Base-by-base conservation (phyloP, 2,329 filamentous ascomycete genomes). In the Epichloe gansuensis region DNA sequence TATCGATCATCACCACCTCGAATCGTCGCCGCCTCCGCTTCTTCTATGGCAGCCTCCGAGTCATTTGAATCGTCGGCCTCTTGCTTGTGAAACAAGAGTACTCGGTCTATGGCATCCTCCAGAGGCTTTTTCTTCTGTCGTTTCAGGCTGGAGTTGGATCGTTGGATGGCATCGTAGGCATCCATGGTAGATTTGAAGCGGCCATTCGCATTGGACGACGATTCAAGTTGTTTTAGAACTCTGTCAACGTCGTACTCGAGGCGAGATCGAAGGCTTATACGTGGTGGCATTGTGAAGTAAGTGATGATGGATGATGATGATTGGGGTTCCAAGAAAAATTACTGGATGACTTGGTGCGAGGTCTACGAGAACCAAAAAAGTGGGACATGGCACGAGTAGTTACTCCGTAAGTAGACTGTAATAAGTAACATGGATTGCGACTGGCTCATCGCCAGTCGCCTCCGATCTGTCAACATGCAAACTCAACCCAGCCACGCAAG, bases 61-160 rank as follows among this genome's bases (percentile, higher is more conserved):
- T 79, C 77, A 48, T 75, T 75, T 34, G 75, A 72, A 4, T 77
- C 78, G 25, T 78, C 76, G 13, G 73, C 67, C 55, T 83, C 78
- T 58, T 88, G 81, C 58, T 83, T 85, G 5, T 91, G 73, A 17
- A 89, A 81, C 7, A 83, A 79, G 15, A 96, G 71, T 0, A 91
- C 88, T 7, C 88, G 77, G 56, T 95, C 89, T 57, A 97, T 88
- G 38, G 86, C 85, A 57, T 93, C 87, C 65, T 95, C 88, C 1
- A 97, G 71, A 0, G 85, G 75, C 55, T 83, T 84, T 67, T 93
- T 95, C 41, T 88, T 89, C 59, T 86, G 82, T 23, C 93, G 77
- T 57, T 87, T 88, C 23, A 97, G 70, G 59, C 86, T 90, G 0
- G 90, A 95, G 65, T 96, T 96, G 13, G 90, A 95, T 49, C 75